Evolutionary conservation across 2,329 filamentous ascomycete species (phyloP), one percentile per base, ranked within the genome.

Genomic region (Aspergillus clavatus): DNA sequence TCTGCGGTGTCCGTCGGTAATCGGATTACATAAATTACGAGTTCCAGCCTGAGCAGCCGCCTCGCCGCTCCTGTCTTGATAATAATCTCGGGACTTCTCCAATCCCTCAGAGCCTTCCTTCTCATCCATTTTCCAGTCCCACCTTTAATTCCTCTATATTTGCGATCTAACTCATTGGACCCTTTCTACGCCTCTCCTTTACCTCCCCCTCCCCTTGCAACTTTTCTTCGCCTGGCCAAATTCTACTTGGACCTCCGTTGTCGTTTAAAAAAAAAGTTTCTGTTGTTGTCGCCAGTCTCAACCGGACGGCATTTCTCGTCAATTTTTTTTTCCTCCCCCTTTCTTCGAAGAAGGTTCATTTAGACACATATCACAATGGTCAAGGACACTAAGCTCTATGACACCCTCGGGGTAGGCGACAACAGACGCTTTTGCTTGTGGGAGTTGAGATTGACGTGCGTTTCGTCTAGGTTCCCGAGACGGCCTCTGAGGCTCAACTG

Each of bases 401-500:
- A 76, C 24, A 58, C 62, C 45, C 58, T 76, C 29, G 72, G 72
- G 64, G 72, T 75, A 66, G 51, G 71, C 60, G 42, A 26, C 29
- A 23, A 35, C n/a, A 26, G 11, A 21, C 31, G 11, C 8, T 27
- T 14, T 24, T 46, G 8, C 42, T 7, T 31, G 7, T 29, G 7
- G 4, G 7, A n/a, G 10, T 40, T 28, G 7, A 43, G 45, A 53
- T 44, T 61, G 47, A 68, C 61, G 24, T 61, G 48, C 43, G 57
- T 60, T 47, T 45, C 37, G n/a, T n/a, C n/a, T n/a, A 94, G 88
- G 87, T 94, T 57, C 55, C 86, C 59, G 84, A 88, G 54, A 83
- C 80, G 61, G 87, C 87, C 55, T 85, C 85, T 47, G 91, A 97
- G 61, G 76, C 84, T 57, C 86, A 96, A 72, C 75, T 98, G 55